A percentile compares a stretch with the other conserved stretches of the same genome.
These are phyloP conservation scores for Luffa aegyptiaca DNA, from an alignment of 306 rosid species.

Conservation along the genomic window DNA sequence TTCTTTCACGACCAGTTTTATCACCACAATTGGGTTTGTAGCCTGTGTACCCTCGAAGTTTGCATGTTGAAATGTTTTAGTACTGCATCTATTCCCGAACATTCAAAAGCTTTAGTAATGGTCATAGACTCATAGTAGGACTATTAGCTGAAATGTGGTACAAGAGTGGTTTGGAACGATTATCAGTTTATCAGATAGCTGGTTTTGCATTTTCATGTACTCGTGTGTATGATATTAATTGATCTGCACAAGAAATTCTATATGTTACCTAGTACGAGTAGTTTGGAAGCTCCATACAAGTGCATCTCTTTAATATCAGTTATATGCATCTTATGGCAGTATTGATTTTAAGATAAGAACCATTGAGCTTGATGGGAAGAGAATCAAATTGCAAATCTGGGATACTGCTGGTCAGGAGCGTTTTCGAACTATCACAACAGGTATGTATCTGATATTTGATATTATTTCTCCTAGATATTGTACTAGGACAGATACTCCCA, in stretches of 20 bases:
- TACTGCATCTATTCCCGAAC: not conserved
- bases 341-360: slow-evolving; percentile 89
- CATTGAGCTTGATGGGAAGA: slow-evolving; percentile 72
- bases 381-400: slow-evolving; percentile 79
- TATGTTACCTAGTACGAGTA: not conserved
- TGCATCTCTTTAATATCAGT: not conserved
- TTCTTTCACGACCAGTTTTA: slow-evolving; percentile 74
- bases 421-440: slow-evolving; percentile 78
- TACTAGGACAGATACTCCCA: not conserved
- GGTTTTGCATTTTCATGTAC: not conserved
- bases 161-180: not conserved
- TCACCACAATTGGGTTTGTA: slow-evolving; percentile 80
- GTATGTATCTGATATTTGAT: slow-evolving; percentile 18
- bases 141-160: not conserved
- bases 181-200: not conserved
- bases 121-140: not conserved
- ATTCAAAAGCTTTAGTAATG: not conserved
- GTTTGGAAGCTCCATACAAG: not conserved
- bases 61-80: slow-evolving; percentile 3
- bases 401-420: slow-evolving; percentile 91
- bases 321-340: slow-evolving; percentile 25
- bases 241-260: not conserved
- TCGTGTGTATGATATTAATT: not conserved
- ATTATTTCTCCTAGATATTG: not conserved
- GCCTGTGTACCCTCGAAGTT: slow-evolving; percentile 6